Conservation (phyloP, 495 filamentous ascomycete genomes). For the Annulohypoxylon maeteangense region DNA sequence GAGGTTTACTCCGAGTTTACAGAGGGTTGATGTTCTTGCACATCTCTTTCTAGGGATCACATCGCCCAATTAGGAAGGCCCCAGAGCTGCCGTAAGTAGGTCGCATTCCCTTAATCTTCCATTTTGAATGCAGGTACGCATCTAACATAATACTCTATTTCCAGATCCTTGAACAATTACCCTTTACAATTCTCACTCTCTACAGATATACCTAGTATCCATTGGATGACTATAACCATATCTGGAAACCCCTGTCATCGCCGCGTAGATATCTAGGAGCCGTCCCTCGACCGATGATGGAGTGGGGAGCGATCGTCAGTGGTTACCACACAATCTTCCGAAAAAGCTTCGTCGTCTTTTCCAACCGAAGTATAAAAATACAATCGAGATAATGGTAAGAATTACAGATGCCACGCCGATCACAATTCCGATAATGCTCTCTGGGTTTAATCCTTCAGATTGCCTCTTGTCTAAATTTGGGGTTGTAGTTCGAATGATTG, state of each 20-base stretch:
- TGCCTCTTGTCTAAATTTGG: not conserved
- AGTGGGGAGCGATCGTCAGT: not conserved
- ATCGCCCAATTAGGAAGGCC: slow-evolving; percentile 9
- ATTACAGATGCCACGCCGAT: not conserved
- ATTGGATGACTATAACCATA: not conserved
- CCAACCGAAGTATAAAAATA: not conserved
- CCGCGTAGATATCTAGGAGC: not conserved
- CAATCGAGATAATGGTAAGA: not conserved
- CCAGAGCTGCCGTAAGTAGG: not conserved
- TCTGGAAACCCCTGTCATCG: not conserved
- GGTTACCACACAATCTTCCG: not conserved
- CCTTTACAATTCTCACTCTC: not conserved
- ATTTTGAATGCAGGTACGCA: slow-evolving; percentile 1
- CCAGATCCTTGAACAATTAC: not conserved
- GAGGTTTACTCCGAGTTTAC: not conserved
- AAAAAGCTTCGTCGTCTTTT: not conserved
- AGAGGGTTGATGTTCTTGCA: not conserved
- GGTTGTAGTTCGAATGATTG: not conserved
- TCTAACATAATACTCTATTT: slow-evolving; percentile 3
- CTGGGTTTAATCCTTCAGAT: not conserved
- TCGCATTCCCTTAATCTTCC: not conserved
- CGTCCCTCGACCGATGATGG: not conserved
- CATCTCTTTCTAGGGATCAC: not conserved
- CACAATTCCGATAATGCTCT: not conserved
- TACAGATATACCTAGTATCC: no score